Conservation (phyloP, 1,284 basidiomycete genomes). For the Rhizoctonia solani region DNA sequence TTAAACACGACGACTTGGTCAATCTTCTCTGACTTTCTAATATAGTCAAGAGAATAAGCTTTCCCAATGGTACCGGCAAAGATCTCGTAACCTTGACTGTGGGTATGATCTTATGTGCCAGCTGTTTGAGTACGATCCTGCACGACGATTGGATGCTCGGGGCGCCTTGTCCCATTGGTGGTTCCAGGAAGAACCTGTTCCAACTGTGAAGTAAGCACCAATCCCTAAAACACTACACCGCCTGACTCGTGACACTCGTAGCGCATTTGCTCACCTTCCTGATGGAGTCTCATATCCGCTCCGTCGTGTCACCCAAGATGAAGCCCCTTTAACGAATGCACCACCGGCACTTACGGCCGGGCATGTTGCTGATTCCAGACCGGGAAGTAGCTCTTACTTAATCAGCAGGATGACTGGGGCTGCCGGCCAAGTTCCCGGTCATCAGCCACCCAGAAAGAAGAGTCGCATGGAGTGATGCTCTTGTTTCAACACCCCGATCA, state of each 20-base stretch:
- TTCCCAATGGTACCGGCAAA: conserved; percentile 61
- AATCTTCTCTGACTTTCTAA: conserved; percentile 43
- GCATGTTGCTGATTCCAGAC: conserved; percentile 35
- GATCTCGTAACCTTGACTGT: conserved; percentile 58
- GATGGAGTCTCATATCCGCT: conserved; percentile 37
- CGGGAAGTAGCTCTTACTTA: conserved; percentile 16
- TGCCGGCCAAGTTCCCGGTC: conserved; percentile 30
- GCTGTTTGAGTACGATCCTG: conserved; percentile 90
- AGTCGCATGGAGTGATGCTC: conserved; percentile 31
- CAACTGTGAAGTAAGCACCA: conserved; percentile 67
- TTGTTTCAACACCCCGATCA: neutral
- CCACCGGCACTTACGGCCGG: conserved; percentile 27
- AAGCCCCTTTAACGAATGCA: conserved; percentile 37
- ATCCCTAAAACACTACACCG: neutral
- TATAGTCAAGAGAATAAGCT: conserved; percentile 61
- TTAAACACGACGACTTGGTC: conserved; percentile 34
- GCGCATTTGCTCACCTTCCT: conserved; percentile 37
- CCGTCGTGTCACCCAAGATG: conserved; percentile 38
- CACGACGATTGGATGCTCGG: conserved; percentile 79
- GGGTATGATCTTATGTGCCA: conserved; percentile 84
- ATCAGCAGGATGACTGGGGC: conserved; percentile 34
- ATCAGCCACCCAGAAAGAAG: conserved; percentile 29
- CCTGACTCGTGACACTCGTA: neutral
- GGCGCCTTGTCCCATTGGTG: conserved; percentile 81
- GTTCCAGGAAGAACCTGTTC: conserved; percentile 77